Evolutionary conservation across 305 asterid species (phyloP).

Genomic region (Solanum hybrid): DNA sequence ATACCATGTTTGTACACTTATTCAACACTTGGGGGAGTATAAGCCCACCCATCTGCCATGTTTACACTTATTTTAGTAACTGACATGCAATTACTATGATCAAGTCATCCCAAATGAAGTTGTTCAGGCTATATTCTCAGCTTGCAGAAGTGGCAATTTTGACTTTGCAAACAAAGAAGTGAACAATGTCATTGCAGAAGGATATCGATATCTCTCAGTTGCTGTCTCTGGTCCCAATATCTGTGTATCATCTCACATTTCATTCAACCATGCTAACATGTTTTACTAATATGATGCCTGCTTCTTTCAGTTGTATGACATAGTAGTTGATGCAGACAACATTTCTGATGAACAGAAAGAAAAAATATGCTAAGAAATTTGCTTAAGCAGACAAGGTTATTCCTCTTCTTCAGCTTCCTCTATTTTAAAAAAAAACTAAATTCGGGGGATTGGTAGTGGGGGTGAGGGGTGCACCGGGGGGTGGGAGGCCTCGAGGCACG

Average conservation of each 20-base stretch:
- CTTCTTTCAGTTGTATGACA: conserved; percentile 59
- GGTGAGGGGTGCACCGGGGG: too few species aligned
- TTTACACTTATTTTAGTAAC: background rate
- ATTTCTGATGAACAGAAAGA: conserved; percentile 78
- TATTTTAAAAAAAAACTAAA: too few species aligned
- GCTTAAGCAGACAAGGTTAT: conserved; percentile 89
- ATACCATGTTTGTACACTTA: background rate
- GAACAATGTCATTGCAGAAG: conserved; percentile 76
- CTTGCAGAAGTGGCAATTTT: conserved; percentile 75
- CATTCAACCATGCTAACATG: background rate
- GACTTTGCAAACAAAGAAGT: conserved; percentile 87
- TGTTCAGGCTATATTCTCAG: conserved; percentile 48
- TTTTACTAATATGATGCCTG: conserved; percentile 19
- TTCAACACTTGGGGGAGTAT: background rate
- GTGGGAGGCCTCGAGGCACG: too few species aligned
- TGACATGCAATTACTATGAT: conserved; percentile 1
- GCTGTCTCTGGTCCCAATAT: conserved; percentile 60
- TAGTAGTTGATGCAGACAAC: conserved; percentile 54
- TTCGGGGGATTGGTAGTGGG: too few species aligned
- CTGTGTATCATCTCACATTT: conserved; percentile 3
- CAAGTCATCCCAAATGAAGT: conserved; percentile 78
- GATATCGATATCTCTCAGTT: conserved; percentile 87
- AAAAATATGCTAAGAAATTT: conserved; percentile 73
- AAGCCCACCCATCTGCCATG: background rate
- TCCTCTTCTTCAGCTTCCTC: background rate